Evolutionary conservation across 768 basidiomycete species (phyloP), one percentile per base, ranked within the genome.

Genomic region (Lactarius deliciosus): DNA sequence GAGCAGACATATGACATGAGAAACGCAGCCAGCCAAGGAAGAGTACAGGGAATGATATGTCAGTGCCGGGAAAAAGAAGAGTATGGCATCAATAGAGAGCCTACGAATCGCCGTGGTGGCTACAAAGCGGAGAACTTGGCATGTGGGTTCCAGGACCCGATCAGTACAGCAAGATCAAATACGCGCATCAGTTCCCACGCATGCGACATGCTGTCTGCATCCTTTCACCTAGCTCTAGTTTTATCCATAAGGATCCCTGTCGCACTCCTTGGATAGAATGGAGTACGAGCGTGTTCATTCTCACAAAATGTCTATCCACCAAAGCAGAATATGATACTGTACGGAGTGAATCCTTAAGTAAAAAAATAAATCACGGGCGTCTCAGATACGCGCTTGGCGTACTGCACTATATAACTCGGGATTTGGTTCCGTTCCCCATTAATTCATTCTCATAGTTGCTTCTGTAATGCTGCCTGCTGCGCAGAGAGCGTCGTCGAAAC

Each of bases 401-500:
- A 38, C 36, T 13, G 36, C 36, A 38, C 36, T 4, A 38, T 38
- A 38, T 38, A 3, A 38, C 36, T 38, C 36, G 36, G 34, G 36
- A 50, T 50, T 50, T 50, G 1, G 28, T 34, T 56, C 15, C 55
- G 18, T 56, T 56, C 10, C 16, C 10, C 18, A 18, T 32, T 20
- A 7, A 2, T 55, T 20, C 16, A 18, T 13, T n/a, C 34, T 65
- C 54, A 66, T n/a, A 40, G 38, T 16, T 61, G 64, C 40, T 65
- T 63, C 34, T 54, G 45, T 41, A 66, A 60, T 18, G 57, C 64
- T 15, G 68, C 62, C 56, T 67, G 68, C 43, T 68, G 86, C 8
- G 32, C 45, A 2, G 65, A 47, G 82, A 64, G 60, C 7, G 85
- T 89, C 0, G 89, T 88, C 10, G 87, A 81, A 1, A 82, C 83